Conservation (phyloP, 768 basidiomycete genomes). For the Artomyces pyxidatus region DNA sequence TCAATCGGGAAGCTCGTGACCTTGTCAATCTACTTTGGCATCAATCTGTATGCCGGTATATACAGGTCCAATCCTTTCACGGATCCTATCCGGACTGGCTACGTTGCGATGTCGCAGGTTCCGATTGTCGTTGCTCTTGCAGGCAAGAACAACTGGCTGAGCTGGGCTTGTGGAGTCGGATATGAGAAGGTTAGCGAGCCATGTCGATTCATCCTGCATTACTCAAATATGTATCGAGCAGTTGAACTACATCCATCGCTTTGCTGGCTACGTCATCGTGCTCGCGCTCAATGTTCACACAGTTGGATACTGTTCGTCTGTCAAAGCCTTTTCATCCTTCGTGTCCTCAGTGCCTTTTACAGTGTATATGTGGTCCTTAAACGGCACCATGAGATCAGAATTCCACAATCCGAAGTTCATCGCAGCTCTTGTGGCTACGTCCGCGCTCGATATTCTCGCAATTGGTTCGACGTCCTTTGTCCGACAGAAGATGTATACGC, state of each 20-base stretch:
- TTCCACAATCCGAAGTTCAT: neutral
- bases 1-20: conserved; percentile 31
- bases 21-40: conserved; percentile 26
- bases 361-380: conserved; percentile 7
- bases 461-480: conserved; percentile 34
- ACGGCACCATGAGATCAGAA: neutral
- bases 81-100: conserved; percentile 26
- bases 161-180: conserved; percentile 32
- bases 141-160: conserved; percentile 41
- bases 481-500: conserved; percentile 32
- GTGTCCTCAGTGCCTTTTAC: neutral
- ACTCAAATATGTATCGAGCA: conserved; percentile 16
- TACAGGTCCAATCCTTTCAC: conserved; percentile 27
- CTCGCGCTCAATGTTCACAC: conserved; percentile 35
- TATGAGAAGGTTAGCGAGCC: conserved; percentile 34
- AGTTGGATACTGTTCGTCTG: conserved; percentile 30
- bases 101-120: conserved; percentile 35
- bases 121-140: conserved; percentile 37
- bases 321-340: neutral
- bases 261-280: conserved; percentile 35
- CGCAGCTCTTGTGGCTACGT: conserved; percentile 28
- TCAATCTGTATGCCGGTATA: conserved; percentile 31
- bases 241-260: conserved; percentile 51
- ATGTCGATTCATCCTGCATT: neutral
- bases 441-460: conserved; percentile 28